Evolutionary conservation across 1,139 yeast genomes (phyloP).

Genomic region (Blastobotrys serpentis): DNA sequence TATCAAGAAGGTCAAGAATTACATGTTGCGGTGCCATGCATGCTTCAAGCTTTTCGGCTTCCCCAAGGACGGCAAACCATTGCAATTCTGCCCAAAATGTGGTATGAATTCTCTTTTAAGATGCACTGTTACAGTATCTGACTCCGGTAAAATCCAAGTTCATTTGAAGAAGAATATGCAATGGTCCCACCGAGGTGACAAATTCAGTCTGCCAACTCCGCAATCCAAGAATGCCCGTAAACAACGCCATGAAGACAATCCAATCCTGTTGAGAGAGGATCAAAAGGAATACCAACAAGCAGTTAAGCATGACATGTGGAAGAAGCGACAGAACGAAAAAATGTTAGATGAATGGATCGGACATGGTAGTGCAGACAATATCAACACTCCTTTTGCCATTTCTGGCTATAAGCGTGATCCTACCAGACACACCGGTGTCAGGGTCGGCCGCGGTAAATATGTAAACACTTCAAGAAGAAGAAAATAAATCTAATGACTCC

Average conservation of each 20-base stretch:
- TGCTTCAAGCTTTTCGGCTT: slow-evolving; percentile 81
- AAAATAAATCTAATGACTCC: slow-evolving; percentile 9
- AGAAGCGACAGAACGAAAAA: slow-evolving; percentile 81
- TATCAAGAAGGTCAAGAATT: slow-evolving; percentile 81
- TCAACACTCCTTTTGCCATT: slow-evolving; percentile 83
- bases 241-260: slow-evolving; percentile 32
- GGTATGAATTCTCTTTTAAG: slow-evolving; percentile 89
- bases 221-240: slow-evolving; percentile 41
- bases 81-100: slow-evolving; percentile 94
- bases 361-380: slow-evolving; percentile 90
- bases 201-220: slow-evolving; percentile 62
- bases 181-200: slow-evolving; percentile 90
- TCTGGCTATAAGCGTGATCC: slow-evolving; percentile 48
- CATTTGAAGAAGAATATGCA: slow-evolving; percentile 88
- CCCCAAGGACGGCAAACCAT: slow-evolving; percentile 71
- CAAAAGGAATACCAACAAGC: slow-evolving; percentile 92
- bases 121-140: slow-evolving; percentile 84
- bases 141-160: slow-evolving; percentile 82
- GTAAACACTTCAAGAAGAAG: slow-evolving; percentile 62
- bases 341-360: slow-evolving; percentile 86
- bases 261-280: slow-evolving; percentile 72
- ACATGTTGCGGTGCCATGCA: slow-evolving; percentile 96
- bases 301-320: slow-evolving; percentile 84
- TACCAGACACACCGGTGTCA: slow-evolving; percentile 63
- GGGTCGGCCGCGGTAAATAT: slow-evolving; percentile 77